phyloP scores from a whole-genome alignment of 371 early-diverging fungal genomes.

The Umbelopsis sp. region DNA sequence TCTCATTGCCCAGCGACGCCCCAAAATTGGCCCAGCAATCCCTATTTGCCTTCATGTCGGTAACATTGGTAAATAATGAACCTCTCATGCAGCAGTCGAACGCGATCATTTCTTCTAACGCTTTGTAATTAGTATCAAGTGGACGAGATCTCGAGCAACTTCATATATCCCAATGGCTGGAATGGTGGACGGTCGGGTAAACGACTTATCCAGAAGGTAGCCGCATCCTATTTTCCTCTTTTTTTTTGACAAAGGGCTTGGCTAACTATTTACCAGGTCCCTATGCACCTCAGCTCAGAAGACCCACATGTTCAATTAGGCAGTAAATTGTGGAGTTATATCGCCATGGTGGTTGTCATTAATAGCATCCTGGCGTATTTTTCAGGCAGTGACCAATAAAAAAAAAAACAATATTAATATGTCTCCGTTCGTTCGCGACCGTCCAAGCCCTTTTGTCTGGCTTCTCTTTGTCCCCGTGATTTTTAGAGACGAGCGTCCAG shows the following conservation, averaged over 20 bases:
- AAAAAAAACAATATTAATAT: not conserved
- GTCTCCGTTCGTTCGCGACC: not conserved
- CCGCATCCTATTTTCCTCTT: too few relatives aligned
- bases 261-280: not conserved
- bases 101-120: not conserved
- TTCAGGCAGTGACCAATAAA: not conserved
- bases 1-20: too few relatives aligned
- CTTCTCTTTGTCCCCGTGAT: too few relatives aligned
- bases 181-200: slow-evolving; percentile 15
- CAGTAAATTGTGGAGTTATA: slow-evolving; percentile 11
- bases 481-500: not conserved
- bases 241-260: not conserved
- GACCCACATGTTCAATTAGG: slow-evolving; percentile 5
- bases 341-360: slow-evolving; percentile 5
- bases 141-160: slow-evolving; percentile 1
- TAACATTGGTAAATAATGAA: not conserved
- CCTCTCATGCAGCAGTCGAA: not conserved
- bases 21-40: too few relatives aligned
- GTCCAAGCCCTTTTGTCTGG: too few relatives aligned
- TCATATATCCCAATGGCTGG: slow-evolving; percentile 13
- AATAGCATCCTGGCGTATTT: not conserved
- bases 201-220: slow-evolving; percentile 12
- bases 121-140: not conserved
- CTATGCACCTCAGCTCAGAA: not conserved
- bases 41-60: not conserved